These are phyloP conservation scores for Nicotiana otophora DNA, from an alignment of 257 asterid species.

Conservation along the genomic window DNA sequence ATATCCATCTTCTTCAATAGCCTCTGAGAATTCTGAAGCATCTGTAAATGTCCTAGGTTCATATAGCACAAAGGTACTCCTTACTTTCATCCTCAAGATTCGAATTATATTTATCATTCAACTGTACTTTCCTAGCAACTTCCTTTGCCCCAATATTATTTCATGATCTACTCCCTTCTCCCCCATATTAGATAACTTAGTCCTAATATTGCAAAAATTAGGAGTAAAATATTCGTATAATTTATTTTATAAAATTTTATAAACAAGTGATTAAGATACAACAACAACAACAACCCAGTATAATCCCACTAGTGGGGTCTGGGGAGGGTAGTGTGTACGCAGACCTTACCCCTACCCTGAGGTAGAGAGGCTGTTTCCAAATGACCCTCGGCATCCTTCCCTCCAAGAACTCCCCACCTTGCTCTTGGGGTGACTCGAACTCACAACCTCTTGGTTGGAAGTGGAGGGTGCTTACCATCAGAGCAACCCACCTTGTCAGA, in stretches of 20 bases:
- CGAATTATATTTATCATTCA: neutral
- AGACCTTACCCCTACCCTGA: no score
- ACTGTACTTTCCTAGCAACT: neutral
- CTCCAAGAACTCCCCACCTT: no score
- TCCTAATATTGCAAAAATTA: neutral
- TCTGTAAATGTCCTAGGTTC: slow-evolving; percentile 71
- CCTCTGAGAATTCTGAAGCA: slow-evolving; percentile 46
- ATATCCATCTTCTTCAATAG: slow-evolving; percentile 17
- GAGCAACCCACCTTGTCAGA: no score
- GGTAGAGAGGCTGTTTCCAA: no score
- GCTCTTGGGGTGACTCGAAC: no score
- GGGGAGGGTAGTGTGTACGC: no score
- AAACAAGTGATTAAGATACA: neutral
- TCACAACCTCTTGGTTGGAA: no score
- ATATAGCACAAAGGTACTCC: slow-evolving; percentile 80
- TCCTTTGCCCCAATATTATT: slow-evolving; percentile 3
- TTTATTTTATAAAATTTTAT: neutral
- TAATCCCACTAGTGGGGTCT: no score
- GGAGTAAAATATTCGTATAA: neutral
- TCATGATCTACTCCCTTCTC: neutral
- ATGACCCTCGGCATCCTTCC: no score
- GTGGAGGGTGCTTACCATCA: no score
- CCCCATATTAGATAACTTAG: neutral
- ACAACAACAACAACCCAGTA: no score
- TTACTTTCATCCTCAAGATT: neutral